Percentiles rank a stretch among this genome's conserved stretches.
Conservation (phyloP, 2,329 filamentous ascomycete species). For the Colletotrichum endophyticum region DNA sequence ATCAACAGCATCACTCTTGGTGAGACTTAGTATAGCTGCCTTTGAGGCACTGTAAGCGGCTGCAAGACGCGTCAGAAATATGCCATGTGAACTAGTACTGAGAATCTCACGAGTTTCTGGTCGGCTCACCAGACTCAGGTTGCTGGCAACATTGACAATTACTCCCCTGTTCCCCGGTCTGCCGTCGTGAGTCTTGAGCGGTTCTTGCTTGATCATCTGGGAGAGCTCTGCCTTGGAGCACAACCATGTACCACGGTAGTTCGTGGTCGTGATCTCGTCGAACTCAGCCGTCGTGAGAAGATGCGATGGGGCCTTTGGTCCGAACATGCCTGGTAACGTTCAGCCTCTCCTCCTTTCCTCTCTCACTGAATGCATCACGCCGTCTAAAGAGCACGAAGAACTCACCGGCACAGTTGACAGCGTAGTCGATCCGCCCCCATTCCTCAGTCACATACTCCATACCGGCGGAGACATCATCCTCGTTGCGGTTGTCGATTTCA, state of each 20-base stretch:
- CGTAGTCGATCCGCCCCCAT: slow-evolving; percentile 50
- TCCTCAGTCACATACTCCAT: slow-evolving; percentile 34
- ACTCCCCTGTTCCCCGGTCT: slow-evolving; percentile 42
- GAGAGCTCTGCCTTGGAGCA: slow-evolving; percentile 45
- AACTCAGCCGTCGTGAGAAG: slow-evolving; percentile 41
- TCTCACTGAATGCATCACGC: not conserved
- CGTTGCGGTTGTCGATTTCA: slow-evolving; percentile 38
- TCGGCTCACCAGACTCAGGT: slow-evolving; percentile 45
- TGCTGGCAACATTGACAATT: slow-evolving; percentile 50
- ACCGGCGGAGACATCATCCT: slow-evolving; percentile 35
- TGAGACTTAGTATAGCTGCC: slow-evolving; percentile 49
- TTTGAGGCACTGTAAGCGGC: slow-evolving; percentile 51
- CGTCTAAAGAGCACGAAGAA: not conserved
- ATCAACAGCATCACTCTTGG: slow-evolving; percentile 52
- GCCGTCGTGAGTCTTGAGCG: slow-evolving; percentile 45
- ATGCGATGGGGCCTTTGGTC: slow-evolving; percentile 38
- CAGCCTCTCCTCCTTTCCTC: not conserved
- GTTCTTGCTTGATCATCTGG: slow-evolving; percentile 48
- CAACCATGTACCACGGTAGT: slow-evolving; percentile 51
- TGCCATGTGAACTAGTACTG: too few relatives aligned
- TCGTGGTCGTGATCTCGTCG: slow-evolving; percentile 44
- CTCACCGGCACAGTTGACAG: slow-evolving; percentile 47
- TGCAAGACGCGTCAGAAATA: slow-evolving; percentile 15
- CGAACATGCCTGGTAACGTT: slow-evolving; percentile 35
- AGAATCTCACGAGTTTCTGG: slow-evolving; percentile 40